phyloP scores from a whole-genome alignment of 83 land plant genomes.

The Diphasiastrum complanatum region DNA sequence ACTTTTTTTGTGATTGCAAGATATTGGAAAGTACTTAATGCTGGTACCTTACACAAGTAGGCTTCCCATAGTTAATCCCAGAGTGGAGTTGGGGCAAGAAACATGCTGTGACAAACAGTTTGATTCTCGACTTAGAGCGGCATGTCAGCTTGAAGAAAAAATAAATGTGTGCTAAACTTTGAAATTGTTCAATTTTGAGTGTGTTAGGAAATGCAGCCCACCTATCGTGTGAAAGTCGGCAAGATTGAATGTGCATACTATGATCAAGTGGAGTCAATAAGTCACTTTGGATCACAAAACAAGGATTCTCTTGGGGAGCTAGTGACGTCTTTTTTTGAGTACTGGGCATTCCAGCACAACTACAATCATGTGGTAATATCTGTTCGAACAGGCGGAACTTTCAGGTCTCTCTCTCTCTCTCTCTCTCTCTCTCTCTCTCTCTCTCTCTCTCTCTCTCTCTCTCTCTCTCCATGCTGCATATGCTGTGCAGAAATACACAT shows the following conservation, averaged over 20 bases:
- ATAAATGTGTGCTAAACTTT: neutral
- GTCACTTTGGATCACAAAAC: conserved; percentile 54
- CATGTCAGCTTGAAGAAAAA: too few relatives aligned
- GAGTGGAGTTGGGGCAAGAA: too few relatives aligned
- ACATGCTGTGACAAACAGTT: too few relatives aligned
- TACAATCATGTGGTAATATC: conserved; percentile 78
- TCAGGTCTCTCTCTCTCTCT: conserved; percentile 47
- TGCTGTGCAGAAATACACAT: neutral
- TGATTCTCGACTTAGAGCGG: too few relatives aligned
- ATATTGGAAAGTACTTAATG: too few relatives aligned
- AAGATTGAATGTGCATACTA: conserved; percentile 63
- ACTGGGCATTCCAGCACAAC: conserved; percentile 92
- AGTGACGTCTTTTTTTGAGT: conserved; percentile 72
- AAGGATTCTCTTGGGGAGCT: conserved; percentile 63
- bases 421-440: neutral
- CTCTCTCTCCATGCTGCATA: neutral
- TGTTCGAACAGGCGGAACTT: conserved; percentile 68
- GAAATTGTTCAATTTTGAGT: neutral
- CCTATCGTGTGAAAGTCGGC: conserved; percentile 63
- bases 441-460: neutral
- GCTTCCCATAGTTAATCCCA: too few relatives aligned
- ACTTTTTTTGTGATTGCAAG: too few relatives aligned
- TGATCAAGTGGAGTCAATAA: conserved; percentile 69
- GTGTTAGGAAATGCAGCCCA: conserved; percentile 62
- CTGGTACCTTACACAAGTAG: too few relatives aligned